Percentiles rank a stretch among this genome's conserved stretches.
Evolutionary conservation across 2,329 filamentous ascomycete species (phyloP).

Genomic region (Penicillium fuscoglaucum): DNA sequence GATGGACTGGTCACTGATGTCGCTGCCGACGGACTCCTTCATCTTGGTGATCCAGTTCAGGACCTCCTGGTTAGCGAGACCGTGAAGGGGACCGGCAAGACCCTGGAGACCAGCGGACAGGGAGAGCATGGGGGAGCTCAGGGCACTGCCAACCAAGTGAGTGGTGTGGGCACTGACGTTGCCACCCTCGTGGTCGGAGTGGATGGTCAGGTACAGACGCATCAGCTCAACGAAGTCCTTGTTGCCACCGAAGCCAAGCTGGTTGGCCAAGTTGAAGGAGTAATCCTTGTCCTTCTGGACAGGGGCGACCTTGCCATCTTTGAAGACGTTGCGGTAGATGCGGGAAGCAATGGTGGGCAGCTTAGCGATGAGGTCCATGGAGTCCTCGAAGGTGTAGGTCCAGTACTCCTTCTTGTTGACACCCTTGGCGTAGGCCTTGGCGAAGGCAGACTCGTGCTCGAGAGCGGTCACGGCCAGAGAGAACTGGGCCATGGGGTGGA

Average conservation of each 20-base stretch:
- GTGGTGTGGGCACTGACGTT: conserved; percentile 99
- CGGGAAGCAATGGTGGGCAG: conserved; percentile 95
- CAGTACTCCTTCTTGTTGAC: conserved; percentile 99
- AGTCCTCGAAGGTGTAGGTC: conserved; percentile 98
- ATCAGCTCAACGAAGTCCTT: conserved; percentile 96
- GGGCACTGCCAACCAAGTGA: conserved; percentile 92
- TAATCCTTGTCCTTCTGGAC: conserved; percentile 99
- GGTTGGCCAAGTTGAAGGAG: conserved; percentile 98
- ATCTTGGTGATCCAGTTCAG: conserved; percentile 99
- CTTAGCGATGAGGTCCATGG: conserved; percentile 99
- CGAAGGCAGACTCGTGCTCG: conserved; percentile 96
- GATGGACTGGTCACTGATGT: conserved; percentile 94
- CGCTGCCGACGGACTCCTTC: conserved; percentile 91
- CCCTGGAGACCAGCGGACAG: conserved; percentile 96
- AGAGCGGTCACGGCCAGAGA: conserved; percentile 96
- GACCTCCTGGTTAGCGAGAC: conserved; percentile 99
- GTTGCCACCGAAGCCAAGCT: conserved; percentile 95
- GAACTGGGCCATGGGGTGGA: conserved; percentile 99
- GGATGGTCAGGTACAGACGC: conserved; percentile 98
- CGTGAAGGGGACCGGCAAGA: conserved; percentile 96
- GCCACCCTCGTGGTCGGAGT: conserved; percentile 99
- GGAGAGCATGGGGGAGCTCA: conserved; percentile 97
- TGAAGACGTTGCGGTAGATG: conserved; percentile 99
- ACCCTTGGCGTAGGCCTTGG: conserved; percentile 98
- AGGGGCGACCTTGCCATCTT: conserved; percentile 95